Evolutionary conservation across 495 filamentous ascomycete species (phyloP), one percentile per base, ranked within the genome.

Genomic region (Talaromyces proteolyticus): DNA sequence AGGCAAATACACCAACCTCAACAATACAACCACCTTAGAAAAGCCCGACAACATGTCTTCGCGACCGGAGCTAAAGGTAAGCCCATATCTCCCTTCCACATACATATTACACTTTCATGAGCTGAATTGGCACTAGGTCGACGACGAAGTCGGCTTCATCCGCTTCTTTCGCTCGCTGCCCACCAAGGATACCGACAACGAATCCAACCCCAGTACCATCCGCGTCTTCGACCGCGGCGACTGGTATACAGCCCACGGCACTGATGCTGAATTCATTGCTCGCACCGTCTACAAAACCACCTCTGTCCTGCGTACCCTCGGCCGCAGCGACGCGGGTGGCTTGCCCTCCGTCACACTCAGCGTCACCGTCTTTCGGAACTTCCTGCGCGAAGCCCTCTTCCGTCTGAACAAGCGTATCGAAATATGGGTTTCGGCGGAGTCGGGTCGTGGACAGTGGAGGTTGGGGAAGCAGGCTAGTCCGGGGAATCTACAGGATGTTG

Each of bases 211-310:
- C 10, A 50, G 39, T n/a, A 84, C 84, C 1, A 77, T 97, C 22
- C 88, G 93, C 21, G 81, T 98, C 39, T 98, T 97, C 60, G 89
- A 96, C 61, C 83, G 93, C 53, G 89, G 89, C 25, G 93, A 97
- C 61, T 97, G 84, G 80, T 96, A 96, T 65, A 91, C 91, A 0
- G 88, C 90, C 14, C 94, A 98, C 61, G 93, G 91, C 21, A 77
- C 87, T 48, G 86, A 97, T 82, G 93, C 93, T 26, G 81, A 85
- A 52, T 95, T 96, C 71, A 94, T 98, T 66, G 93, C 93, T 10
- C 78, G 87, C 43, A 95, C 89, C 3, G 86, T 96, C 44, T 97
- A 96, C 76, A 96, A 96, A 70, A 96, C 94, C 6, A 97, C 91
- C 11, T 95, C 94, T 2, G 91, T 98, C 10, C 77, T 98, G 12